phyloP scores from a whole-genome alignment of 768 basidiomycete species.

The Amanita pallidorosea region DNA sequence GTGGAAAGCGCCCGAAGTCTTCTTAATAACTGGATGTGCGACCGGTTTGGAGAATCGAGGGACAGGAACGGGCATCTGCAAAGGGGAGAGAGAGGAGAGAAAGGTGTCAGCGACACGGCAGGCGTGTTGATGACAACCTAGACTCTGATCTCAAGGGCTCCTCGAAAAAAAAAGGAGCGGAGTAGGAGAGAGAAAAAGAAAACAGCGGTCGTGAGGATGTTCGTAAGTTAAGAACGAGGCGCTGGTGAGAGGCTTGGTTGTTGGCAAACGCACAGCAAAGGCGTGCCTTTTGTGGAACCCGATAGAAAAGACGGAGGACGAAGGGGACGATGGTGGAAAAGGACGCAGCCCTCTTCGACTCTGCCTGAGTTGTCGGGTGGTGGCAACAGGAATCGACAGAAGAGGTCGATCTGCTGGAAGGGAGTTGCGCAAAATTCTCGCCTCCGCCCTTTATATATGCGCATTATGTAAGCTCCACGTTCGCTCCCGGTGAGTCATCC shows the following conservation, averaged over 20 bases:
- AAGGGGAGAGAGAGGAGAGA: conserved; percentile 26
- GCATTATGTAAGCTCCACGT: conserved; percentile 19
- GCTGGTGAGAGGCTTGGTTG: conserved; percentile 13
- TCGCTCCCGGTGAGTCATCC: background rate
- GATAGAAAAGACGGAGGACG: conserved; percentile 18
- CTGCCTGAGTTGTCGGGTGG: conserved; percentile 25
- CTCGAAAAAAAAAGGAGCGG: conserved; percentile 16
- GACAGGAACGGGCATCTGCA: conserved; percentile 86
- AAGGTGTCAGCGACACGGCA: conserved; percentile 32
- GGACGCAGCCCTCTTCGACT: conserved; percentile 33
- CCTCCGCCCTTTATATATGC: conserved; percentile 15
- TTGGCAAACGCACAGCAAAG: conserved; percentile 88
- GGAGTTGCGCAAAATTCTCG: conserved; percentile 19
- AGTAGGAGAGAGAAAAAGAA: conserved; percentile 21
- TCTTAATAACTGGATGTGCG: conserved; percentile 61
- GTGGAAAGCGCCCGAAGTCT: conserved; percentile 31
- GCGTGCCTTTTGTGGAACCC: conserved; percentile 71
- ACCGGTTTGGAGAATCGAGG: conserved; percentile 46
- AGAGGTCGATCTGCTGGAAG: conserved; percentile 37
- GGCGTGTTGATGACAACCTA: conserved; percentile 26
- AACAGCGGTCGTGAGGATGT: conserved; percentile 53
- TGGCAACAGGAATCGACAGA: conserved; percentile 38
- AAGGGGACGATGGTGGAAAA: conserved; percentile 11
- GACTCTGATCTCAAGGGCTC: conserved; percentile 34
- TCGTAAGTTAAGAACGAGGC: conserved; percentile 45